These are phyloP conservation scores for Bipolaris gigantea DNA, from an alignment of 2,329 filamentous ascomycete species.

Conservation along the genomic window DNA sequence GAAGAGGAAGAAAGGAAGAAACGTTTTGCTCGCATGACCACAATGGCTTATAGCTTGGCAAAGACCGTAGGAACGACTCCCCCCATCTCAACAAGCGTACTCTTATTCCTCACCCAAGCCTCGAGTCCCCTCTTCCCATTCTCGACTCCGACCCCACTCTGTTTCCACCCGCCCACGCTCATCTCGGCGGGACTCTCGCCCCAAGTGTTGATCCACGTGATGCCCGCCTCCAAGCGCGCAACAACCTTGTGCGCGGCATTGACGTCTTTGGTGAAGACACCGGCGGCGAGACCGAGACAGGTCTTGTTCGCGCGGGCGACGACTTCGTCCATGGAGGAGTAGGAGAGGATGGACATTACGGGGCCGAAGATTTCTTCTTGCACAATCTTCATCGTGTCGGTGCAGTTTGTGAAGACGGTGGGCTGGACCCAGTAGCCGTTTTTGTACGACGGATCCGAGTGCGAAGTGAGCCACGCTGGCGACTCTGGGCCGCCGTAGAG, in stretches of 20 bases:
- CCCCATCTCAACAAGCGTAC: conserved; percentile 81
- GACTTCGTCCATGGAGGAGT: conserved; percentile 70
- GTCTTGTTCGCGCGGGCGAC: conserved; percentile 75
- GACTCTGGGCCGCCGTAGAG: conserved; percentile 70
- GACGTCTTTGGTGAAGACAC: conserved; percentile 78
- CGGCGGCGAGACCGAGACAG: conserved; percentile 76
- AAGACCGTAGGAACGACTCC: conserved; percentile 73
- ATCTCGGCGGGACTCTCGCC: conserved; percentile 91
- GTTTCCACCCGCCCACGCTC: conserved; percentile 90
- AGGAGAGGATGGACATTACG: conserved; percentile 79
- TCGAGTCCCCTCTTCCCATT: conserved; percentile 79
- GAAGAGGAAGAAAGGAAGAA: too few relatives aligned
- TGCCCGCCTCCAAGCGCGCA: conserved; percentile 74
- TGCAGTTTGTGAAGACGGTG: conserved; percentile 85
- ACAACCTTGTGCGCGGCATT: conserved; percentile 73
- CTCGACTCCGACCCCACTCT: conserved; percentile 84
- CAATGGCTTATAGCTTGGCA: conserved; percentile 39
- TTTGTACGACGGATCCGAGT: conserved; percentile 47
- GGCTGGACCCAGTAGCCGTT: conserved; percentile 83
- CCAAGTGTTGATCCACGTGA: conserved; percentile 93
- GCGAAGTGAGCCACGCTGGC: conserved; percentile 52
- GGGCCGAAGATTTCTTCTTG: conserved; percentile 87
- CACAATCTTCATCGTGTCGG: conserved; percentile 76
- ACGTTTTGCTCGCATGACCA: too few relatives aligned
- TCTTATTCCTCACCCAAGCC: conserved; percentile 85